Base-by-base conservation (phyloP, 1,284 basidiomycete species). In the Cystobasidium slooffiae region DNA sequence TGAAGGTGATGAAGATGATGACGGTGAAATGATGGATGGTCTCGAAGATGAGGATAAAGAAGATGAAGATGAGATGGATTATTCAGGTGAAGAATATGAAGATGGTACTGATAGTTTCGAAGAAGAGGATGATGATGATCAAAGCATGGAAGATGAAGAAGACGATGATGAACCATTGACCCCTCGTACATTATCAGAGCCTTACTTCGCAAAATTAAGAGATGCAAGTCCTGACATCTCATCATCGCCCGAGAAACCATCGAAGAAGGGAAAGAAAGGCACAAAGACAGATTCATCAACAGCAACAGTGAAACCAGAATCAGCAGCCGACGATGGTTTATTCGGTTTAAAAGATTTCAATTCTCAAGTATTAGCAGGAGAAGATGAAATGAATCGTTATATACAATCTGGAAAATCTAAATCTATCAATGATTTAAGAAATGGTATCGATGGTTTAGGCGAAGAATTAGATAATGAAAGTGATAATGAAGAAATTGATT, bases 261-360 rank as follows among this genome's bases (percentile, higher is more conserved):
- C 49, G 39, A 61, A 6, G 41, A 70, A 16, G 43, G 61, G 24
- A n/a, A 65, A 49, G 22, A 72, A 55, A 72, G 69, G 61, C n/a
- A 3, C 12, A 64, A 51, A 72, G 49, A n/a, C 49, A 18, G 47
- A 20, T 1, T 20, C 22, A 46, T 22, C 44, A 47, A 22, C 43
- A 22, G 18, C 43, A 24, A 41, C 61, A 49, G 2, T 39, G 4
- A 31, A 43, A 44, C 16, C 49, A 67, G 64, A 67, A 67, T 41
- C 64, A 53, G 24, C 5, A 67, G 52, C 37, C n/a, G 91, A 98
- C 82, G 96, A 98, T 81, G 88, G 87, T 37, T 98, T 99, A 85
- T 99, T 99, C 83, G 88, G 91, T 72, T 88, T 98, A 70, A 88
- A 89, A 69, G 86, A 89, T 24, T 98, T 99, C 85, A 97, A 98